phyloP scores from a whole-genome alignment of 2,329 filamentous ascomycete genomes.

The Stylonectria norvegica region DNA sequence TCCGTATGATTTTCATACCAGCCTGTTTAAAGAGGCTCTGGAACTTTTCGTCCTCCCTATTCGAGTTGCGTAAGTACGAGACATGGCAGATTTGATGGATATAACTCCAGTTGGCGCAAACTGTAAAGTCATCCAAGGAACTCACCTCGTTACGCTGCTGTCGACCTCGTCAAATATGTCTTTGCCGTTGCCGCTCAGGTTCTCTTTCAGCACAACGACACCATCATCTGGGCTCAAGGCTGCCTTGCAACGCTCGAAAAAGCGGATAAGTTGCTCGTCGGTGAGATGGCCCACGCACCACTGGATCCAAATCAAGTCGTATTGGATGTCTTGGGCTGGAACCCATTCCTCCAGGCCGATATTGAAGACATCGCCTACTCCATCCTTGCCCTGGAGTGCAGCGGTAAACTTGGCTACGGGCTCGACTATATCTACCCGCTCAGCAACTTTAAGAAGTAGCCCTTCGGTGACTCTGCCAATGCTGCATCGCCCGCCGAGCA shows the following conservation, averaged over 20 bases:
- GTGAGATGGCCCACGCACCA: slow-evolving; percentile 86
- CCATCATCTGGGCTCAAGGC: slow-evolving; percentile 31
- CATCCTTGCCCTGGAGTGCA: slow-evolving; percentile 53
- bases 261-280: slow-evolving; percentile 67
- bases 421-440: slow-evolving; percentile 77
- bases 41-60: slow-evolving; percentile 72
- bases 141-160: slow-evolving; percentile 68
- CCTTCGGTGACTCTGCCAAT: slow-evolving; percentile 82
- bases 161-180: slow-evolving; percentile 76
- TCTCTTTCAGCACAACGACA: slow-evolving; percentile 57
- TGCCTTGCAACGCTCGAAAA: slow-evolving; percentile 58
- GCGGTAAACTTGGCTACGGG: slow-evolving; percentile 78
- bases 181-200: slow-evolving; percentile 53
- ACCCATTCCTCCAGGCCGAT: slow-evolving; percentile 71
- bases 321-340: slow-evolving; percentile 45
- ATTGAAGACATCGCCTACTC: slow-evolving; percentile 63
- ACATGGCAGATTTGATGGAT: too few species aligned
- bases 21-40: slow-evolving; percentile 65
- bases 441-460: slow-evolving; percentile 67
- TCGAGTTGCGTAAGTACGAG: slow-evolving; percentile 32
- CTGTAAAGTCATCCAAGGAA: too few species aligned
- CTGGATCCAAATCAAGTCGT: slow-evolving; percentile 85
- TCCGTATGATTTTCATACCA: slow-evolving; percentile 63
- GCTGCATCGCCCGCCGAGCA: slow-evolving; percentile 38
- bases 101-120: too few species aligned